Evolutionary conservation across 495 filamentous ascomycete species (phyloP).

Genomic region (Mycothermus thermophilus): DNA sequence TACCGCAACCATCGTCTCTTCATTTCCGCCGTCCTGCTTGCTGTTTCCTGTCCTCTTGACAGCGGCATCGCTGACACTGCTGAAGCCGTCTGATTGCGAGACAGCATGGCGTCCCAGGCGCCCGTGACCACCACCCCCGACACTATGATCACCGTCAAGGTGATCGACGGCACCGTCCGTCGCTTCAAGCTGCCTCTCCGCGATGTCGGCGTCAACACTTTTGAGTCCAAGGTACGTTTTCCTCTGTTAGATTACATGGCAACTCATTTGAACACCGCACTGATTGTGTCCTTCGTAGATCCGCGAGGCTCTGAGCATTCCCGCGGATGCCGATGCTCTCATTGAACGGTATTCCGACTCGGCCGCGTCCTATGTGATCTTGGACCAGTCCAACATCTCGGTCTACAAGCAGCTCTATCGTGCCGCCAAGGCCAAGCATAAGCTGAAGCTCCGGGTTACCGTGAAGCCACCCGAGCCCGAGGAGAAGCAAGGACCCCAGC

Average conservation of each 20-base stretch:
- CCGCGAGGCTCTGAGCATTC: conserved; percentile 55
- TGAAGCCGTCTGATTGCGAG: too few species aligned
- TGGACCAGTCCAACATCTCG: conserved; percentile 61
- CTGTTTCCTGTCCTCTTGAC: too few species aligned
- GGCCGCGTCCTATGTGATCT: conserved; percentile 60
- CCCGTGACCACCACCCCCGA: conserved; percentile 52
- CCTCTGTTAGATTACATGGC: not conserved
- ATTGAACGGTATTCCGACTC: conserved; percentile 97
- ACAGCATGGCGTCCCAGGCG: conserved; percentile 38
- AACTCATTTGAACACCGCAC: conserved; percentile 2
- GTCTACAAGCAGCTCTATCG: conserved; percentile 96
- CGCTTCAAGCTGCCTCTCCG: conserved; percentile 82
- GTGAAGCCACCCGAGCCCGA: conserved; percentile 14
- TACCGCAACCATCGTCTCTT: too few species aligned
- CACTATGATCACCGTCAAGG: conserved; percentile 74
- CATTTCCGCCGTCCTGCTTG: too few species aligned
- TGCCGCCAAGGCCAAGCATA: conserved; percentile 95
- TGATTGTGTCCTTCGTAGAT: conserved; percentile 43
- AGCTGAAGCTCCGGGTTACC: conserved; percentile 78
- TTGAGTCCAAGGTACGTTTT: conserved; percentile 74
- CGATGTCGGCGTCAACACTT: conserved; percentile 60
- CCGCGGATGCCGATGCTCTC: conserved; percentile 49
- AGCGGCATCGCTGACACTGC: too few species aligned
- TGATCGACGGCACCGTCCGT: conserved; percentile 57
- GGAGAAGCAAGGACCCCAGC: conserved; percentile 12